Evolutionary conservation across 2,329 filamentous ascomycete genomes (phyloP), one percentile per base, ranked within the genome.

Genomic region (Hypoxylon sp.): DNA sequence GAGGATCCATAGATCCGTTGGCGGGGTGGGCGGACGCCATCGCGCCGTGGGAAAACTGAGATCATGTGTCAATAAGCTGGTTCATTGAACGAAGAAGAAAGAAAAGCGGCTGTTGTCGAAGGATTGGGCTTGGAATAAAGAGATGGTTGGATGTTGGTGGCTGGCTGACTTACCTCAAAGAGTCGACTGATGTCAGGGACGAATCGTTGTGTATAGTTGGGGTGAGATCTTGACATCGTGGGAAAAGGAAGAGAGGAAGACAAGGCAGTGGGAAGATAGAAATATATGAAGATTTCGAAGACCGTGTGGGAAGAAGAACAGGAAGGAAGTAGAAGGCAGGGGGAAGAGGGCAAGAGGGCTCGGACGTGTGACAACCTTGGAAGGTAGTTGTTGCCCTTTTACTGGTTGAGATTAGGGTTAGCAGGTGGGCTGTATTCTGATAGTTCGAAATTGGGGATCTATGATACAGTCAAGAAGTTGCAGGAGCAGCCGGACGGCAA

Each of bases 1-100:
- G 59, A 33, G 64, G 63, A 54, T 70, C 69, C 14, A 70, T 17
- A 31, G 64, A 42, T 22, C 65, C 68, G 31, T 68, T 68, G 11
- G 46, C 22, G 11, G 35, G 27, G 14, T 35, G 27, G n/a, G 35
- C 30, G 7, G 54, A 6, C 17, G 63, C n/a, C 51, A 61, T 61
- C 13, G 30, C 40, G 30, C 35, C 11, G 14, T 51, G 56, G 17
- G 62, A 33, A 14, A 56, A 65, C 62, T 65, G 8, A 22, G 20
- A 13, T 8, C 33, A 11, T n/a, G 3, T 40, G 35, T 65, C 37
- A 65, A 30, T 30, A 10, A 14, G 27, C 50, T 14, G 14, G 11
- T 11, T 22, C 42, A 7, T 14, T 22, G 13, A 40, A 20, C 17
- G 22, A 44, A 35, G 31, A 49, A 13, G 30, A 14, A 25, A 30